Evolutionary conservation across 2,329 filamentous ascomycete species (phyloP), one percentile per base, ranked within the genome.

Genomic region (Pezicula carpinea): DNA sequence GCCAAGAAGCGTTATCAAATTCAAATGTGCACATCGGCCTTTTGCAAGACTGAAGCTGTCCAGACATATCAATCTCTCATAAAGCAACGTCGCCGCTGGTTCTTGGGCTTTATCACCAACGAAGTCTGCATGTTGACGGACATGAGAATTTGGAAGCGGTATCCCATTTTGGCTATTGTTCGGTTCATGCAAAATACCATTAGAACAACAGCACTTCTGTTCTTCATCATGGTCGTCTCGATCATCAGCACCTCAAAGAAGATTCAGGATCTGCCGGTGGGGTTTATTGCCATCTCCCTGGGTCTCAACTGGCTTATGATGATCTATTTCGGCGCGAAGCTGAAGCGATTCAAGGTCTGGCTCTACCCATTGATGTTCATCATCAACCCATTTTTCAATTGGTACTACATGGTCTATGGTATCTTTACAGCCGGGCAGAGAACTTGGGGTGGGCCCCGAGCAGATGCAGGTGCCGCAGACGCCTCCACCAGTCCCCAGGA

Each of bases 111-210:
- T 68, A 91, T 97, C 69, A 96, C 92, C 14, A 99, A 99, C 66
- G 92, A 97, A 66, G 92, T 90, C 6, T 96, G 91, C 70, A 96
- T 97, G 93, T 74, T 99, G 70, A 97, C 93, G 2, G 92, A 97
- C 68, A 82, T 87, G 67, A 82, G 93, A 49, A 75, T 97, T 22
- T 97, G 92, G 92, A 87, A 80, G 65, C 80, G 89, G 43, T 97
- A 97, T 66, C 90, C 93, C 0, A 76, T 96, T 44, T 76, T 99
- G 36, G 83, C 91, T 43, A 61, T 95, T 32, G 85, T 97, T 34
- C 83, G 92, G 32, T 93, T 97, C 66, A 89, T 93, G 79, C 91
- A 96, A 60, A 95, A 96, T 70, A 96, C 91, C 1, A 96, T 97
- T 59, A 82, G 93, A 50, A 97, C 92, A 2, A 99, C 92, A 1